phyloP scores from a whole-genome alignment of 2,329 filamentous ascomycete species.

The Neophaeococcomyces aloes region DNA sequence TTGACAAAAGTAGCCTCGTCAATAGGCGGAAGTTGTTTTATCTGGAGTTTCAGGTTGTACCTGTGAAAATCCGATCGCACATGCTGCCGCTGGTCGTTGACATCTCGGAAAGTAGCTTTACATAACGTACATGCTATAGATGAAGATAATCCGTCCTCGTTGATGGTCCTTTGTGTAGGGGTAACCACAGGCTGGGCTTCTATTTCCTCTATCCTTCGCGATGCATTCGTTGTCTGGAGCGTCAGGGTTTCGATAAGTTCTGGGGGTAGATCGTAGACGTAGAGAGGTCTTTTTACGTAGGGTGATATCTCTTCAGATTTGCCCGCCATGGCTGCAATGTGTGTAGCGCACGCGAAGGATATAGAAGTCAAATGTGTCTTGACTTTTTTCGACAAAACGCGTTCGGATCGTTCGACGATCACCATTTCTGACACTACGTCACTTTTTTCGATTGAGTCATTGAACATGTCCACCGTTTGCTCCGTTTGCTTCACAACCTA shows the following conservation, averaged over 20 bases:
- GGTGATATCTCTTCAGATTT: slow-evolving; percentile 10
- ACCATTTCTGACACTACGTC: too few species aligned
- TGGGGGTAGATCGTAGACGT: slow-evolving; percentile 70
- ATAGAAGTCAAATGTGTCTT: too few species aligned
- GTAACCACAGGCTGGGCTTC: slow-evolving; percentile 7
- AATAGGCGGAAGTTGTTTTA: slow-evolving; percentile 61
- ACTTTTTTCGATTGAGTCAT: too few species aligned
- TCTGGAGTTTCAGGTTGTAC: slow-evolving; percentile 89
- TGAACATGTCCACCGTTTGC: too few species aligned
- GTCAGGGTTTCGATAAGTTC: slow-evolving; percentile 61
- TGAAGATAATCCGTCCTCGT: slow-evolving; percentile 33
- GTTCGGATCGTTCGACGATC: too few species aligned
- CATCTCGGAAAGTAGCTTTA: slow-evolving; percentile 55
- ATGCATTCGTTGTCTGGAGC: slow-evolving; percentile 39
- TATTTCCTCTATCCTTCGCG: slow-evolving; percentile 16
- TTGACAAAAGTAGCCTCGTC: slow-evolving; percentile 77
- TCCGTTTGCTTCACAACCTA: too few species aligned
- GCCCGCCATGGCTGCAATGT: slow-evolving; percentile 7
- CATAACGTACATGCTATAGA: slow-evolving; percentile 76
- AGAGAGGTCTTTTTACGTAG: slow-evolving; percentile 40
- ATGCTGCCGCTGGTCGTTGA: slow-evolving; percentile 76
- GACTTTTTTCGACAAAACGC: too few species aligned
- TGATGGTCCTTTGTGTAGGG: not conserved
- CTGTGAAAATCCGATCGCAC: slow-evolving; percentile 82
- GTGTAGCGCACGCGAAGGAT: too few species aligned